These are phyloP conservation scores for Hericium alpestre DNA, from an alignment of 768 basidiomycete genomes.

Conservation along the genomic window DNA sequence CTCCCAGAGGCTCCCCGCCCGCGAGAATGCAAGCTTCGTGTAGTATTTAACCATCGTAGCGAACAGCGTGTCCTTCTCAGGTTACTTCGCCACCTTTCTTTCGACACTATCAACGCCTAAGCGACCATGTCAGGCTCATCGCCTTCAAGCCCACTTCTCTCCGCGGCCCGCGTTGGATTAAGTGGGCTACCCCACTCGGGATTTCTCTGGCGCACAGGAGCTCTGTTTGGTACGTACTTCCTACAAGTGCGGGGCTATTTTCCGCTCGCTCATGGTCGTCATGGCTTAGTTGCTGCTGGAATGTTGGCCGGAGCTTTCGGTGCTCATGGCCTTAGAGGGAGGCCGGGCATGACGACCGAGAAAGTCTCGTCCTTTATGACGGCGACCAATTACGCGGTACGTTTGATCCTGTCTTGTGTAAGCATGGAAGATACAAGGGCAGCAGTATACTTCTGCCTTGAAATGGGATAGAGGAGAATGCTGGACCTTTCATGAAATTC, in stretches of 20 bases:
- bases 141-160: not conserved
- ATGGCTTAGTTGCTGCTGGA: slow-evolving; percentile 32
- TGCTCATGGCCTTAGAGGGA: slow-evolving; percentile 46
- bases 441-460: no score
- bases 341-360: slow-evolving; percentile 37
- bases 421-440: no score
- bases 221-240: slow-evolving; percentile 3
- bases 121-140: no score
- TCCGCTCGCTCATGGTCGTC: not conserved
- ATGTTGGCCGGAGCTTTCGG: slow-evolving; percentile 61
- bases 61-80: no score
- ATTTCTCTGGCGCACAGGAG: slow-evolving; percentile 12
- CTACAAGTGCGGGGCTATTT: not conserved
- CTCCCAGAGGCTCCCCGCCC: no score
- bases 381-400: slow-evolving; percentile 54
- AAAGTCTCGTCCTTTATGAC: slow-evolving; percentile 50
- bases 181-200: not conserved
- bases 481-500: not conserved
- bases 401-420: slow-evolving; percentile 8
- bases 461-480: not conserved
- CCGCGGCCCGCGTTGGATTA: not conserved
- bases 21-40: no score
- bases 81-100: no score
- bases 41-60: no score
- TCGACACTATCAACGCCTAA: no score